phyloP scores from a whole-genome alignment of 768 basidiomycete species.

The Leccinum incarnatum region DNA sequence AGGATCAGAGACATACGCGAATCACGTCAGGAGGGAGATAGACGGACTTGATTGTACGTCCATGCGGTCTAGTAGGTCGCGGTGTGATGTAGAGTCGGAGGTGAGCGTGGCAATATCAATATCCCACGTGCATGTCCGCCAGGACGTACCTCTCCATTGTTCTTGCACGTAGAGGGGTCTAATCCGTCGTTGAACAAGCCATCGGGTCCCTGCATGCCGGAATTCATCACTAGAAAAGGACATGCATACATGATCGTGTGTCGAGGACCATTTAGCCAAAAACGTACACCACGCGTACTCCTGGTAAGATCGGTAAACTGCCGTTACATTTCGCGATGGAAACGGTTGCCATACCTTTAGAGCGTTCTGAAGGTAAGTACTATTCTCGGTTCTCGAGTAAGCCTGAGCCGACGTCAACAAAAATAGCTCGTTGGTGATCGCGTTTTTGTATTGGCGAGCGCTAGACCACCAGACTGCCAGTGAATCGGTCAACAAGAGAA shows the following conservation, averaged over 20 bases:
- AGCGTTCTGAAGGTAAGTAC: slow-evolving; percentile 46
- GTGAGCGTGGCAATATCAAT: background rate
- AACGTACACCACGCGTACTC: slow-evolving; percentile 32
- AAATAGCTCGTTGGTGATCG: slow-evolving; percentile 60
- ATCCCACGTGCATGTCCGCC: no score
- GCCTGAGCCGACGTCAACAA: slow-evolving; percentile 48
- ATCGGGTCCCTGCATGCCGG: slow-evolving; percentile 29
- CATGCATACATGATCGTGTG: background rate
- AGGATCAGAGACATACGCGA: background rate
- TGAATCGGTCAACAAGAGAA: background rate
- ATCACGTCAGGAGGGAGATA: background rate
- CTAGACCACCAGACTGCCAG: slow-evolving; percentile 54
- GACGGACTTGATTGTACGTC: slow-evolving; percentile 55
- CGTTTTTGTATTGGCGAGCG: slow-evolving; percentile 56
- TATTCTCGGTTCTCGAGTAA: slow-evolving; percentile 36
- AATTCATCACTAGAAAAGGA: slow-evolving; percentile 20
- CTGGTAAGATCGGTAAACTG: slow-evolving; percentile 3
- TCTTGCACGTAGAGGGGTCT: slow-evolving; percentile 22
- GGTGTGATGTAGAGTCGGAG: background rate
- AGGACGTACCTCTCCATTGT: slow-evolving; percentile 24
- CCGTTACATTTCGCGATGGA: background rate
- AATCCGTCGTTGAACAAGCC: slow-evolving; percentile 33
- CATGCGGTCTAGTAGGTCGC: slow-evolving; percentile 44
- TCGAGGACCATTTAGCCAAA: background rate
- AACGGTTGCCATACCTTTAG: slow-evolving; percentile 33